phyloP scores from a whole-genome alignment of 768 basidiomycete genomes.

The Harrya chromipes region DNA sequence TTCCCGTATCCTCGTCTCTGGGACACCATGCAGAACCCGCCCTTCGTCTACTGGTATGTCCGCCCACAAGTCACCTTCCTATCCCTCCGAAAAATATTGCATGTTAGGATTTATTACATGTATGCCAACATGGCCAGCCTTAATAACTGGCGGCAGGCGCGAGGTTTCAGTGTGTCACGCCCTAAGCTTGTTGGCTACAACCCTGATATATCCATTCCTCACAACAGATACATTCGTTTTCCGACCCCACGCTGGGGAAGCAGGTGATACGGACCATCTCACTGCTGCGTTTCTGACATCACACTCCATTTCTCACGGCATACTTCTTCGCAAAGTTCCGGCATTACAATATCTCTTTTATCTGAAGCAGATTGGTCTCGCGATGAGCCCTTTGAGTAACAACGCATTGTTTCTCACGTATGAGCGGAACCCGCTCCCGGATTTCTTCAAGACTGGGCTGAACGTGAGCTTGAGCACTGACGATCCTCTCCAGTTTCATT shows the following conservation, averaged over 20 bases:
- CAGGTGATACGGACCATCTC: conserved; percentile 96
- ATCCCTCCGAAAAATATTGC: conserved; percentile 1
- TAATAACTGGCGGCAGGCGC: conserved; percentile 83
- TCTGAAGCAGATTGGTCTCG: conserved; percentile 95
- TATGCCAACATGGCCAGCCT: conserved; percentile 94
- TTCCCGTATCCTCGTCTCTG: conserved; percentile 90
- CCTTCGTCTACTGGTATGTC: conserved; percentile 90
- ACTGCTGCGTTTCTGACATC: conserved; percentile 95
- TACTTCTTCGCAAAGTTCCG: conserved; percentile 94
- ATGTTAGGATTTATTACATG: conserved; percentile 89
- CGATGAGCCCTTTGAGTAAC: conserved; percentile 98
- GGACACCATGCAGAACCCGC: conserved; percentile 87
- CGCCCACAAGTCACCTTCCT: background rate
- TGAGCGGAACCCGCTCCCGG: conserved; percentile 94
- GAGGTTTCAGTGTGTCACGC: conserved; percentile 82
- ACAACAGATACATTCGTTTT: conserved; percentile 88
- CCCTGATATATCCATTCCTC: conserved; percentile 1
- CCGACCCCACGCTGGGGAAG: conserved; percentile 96
- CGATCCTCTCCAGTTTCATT: conserved; percentile 95
- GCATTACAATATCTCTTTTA: conserved; percentile 97
- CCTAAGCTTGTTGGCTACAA: background rate
- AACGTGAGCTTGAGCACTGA: conserved; percentile 97
- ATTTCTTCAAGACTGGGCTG: conserved; percentile 94
- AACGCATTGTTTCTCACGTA: conserved; percentile 96
- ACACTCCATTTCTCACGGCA: conserved; percentile 99